phyloP scores from a whole-genome alignment of 805 yeast genomes.

The Cyberlindnera galapagoensis region DNA sequence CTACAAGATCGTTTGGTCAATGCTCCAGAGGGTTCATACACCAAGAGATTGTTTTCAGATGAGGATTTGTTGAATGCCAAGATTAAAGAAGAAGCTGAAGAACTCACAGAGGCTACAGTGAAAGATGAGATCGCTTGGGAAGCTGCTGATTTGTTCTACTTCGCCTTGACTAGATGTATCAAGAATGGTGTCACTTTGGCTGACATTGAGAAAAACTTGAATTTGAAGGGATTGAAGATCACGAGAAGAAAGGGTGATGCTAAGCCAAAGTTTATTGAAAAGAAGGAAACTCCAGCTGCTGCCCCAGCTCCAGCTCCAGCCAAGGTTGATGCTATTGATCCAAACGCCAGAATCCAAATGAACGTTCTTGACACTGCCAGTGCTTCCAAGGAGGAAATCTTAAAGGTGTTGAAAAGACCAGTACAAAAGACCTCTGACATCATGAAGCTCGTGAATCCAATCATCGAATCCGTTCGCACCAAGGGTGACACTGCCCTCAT shows the following conservation, averaged over 20 bases:
- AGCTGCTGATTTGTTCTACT: constrained; percentile 86
- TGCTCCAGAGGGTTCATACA: constrained; percentile 94
- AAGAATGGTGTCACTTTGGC: constrained; percentile 71
- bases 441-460: constrained; percentile 88
- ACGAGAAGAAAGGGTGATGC: constrained; percentile 96
- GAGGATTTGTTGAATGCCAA: constrained; percentile 71
- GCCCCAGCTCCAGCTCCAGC: constrained; percentile 11
- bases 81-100: constrained; percentile 94
- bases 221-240: constrained; percentile 76
- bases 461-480: constrained; percentile 66
- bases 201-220: constrained; percentile 82
- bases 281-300: constrained; percentile 16
- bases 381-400: constrained; percentile 40
- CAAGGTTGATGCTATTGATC: constrained; percentile 21
- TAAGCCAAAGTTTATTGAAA: constrained; percentile 62
- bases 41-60: constrained; percentile 81
- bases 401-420: constrained; percentile 78
- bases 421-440: constrained; percentile 90
- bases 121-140: constrained; percentile 86
- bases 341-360: constrained; percentile 19
- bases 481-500: constrained; percentile 84
- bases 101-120: constrained; percentile 74
- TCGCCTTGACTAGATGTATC: constrained; percentile 66
- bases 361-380: constrained; percentile 43
- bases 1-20: constrained; percentile 51